Conservation (phyloP, 306 rosid species). For the Fagus sylvatica region DNA sequence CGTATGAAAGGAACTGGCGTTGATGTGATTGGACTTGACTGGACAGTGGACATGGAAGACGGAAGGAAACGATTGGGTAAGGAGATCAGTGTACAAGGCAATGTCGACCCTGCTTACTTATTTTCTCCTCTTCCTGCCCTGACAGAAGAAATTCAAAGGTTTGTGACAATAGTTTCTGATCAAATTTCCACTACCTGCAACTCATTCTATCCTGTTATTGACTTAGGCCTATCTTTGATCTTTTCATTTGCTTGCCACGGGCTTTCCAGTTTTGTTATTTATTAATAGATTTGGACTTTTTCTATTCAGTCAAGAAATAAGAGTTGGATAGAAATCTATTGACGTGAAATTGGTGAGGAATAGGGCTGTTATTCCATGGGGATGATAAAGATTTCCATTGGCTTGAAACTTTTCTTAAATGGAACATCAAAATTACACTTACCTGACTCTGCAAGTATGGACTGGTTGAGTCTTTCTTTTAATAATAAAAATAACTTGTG, state of each 20-base stretch:
- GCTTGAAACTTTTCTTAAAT: not conserved
- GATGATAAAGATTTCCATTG: not conserved
- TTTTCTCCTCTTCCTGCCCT: constrained; percentile 81
- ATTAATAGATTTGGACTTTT: constrained; percentile 6
- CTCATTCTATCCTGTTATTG: not conserved
- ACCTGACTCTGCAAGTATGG: constrained; percentile 12
- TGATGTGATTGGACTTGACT: constrained; percentile 92
- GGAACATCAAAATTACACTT: not conserved
- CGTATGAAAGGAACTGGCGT: constrained; percentile 87
- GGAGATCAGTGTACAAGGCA: constrained; percentile 83
- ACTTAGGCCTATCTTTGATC: not conserved
- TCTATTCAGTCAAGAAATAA: constrained; percentile 9
- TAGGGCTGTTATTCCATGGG: not conserved
- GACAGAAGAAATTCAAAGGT: constrained; percentile 93
- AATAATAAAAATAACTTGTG: not conserved
- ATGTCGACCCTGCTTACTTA: constrained; percentile 90
- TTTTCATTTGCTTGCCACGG: not conserved
- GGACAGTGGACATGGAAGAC: constrained; percentile 98
- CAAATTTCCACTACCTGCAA: constrained; percentile 7
- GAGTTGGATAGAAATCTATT: constrained; percentile 1
- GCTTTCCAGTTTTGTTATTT: constrained; percentile 13
- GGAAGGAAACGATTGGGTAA: constrained; percentile 84
- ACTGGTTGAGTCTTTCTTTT: not conserved
- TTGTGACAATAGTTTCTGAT: constrained; percentile 28
- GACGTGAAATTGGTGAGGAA: not conserved